These are phyloP conservation scores for Mucor plumbeus DNA, from an alignment of 371 early-diverging fungal species.

Conservation along the genomic window DNA sequence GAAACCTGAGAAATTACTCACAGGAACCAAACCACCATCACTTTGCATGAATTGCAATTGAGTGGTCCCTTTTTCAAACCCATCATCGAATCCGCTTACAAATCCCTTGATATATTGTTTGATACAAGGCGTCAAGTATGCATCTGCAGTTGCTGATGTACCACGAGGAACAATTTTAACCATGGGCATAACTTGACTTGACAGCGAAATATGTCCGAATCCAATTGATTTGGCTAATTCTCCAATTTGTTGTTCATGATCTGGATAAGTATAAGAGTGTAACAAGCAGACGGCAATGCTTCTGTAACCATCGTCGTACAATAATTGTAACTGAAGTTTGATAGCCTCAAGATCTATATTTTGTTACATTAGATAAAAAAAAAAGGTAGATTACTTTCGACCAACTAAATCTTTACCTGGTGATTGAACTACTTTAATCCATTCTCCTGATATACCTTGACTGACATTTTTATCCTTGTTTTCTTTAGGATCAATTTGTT, in stretches of 20 bases:
- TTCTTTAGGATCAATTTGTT: slow-evolving; percentile 45
- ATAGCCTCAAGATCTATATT: slow-evolving; percentile 44
- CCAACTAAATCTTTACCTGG: slow-evolving; percentile 59
- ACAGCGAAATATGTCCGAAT: slow-evolving; percentile 84
- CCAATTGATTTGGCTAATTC: slow-evolving; percentile 76
- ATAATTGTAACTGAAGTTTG: slow-evolving; percentile 58
- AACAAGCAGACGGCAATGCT: slow-evolving; percentile 91
- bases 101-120: slow-evolving; percentile 85
- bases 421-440: slow-evolving; percentile 67
- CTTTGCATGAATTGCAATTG: slow-evolving; percentile 95
- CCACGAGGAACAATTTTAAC: slow-evolving; percentile 95
- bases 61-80: slow-evolving; percentile 59
- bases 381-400: background rate
- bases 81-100: slow-evolving; percentile 83
- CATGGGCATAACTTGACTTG: slow-evolving; percentile 89
- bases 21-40: slow-evolving; percentile 93
- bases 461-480: slow-evolving; percentile 35
- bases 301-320: slow-evolving; percentile 76
- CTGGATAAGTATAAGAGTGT: slow-evolving; percentile 91
- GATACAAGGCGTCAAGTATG: slow-evolving; percentile 93
- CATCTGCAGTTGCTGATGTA: slow-evolving; percentile 89
- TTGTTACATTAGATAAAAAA: background rate
- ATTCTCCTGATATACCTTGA: slow-evolving; percentile 89
- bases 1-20: slow-evolving; percentile 83
- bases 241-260: slow-evolving; percentile 82